Evolutionary conservation across 1,139 yeast genomes (phyloP).

Genomic region (Arxiozyma slooffiae): DNA sequence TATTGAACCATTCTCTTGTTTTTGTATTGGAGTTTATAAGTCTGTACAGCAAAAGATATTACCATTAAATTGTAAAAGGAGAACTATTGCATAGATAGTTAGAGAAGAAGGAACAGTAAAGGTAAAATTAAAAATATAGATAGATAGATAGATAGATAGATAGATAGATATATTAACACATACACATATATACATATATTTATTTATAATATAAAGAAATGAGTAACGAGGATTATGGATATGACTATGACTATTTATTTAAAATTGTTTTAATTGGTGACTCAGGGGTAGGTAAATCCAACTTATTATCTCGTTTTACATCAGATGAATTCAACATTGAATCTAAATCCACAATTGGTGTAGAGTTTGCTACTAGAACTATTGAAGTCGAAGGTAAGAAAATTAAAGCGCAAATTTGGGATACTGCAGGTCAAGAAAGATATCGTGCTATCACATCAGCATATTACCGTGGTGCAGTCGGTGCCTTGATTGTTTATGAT

Average conservation of each 20-base stretch:
- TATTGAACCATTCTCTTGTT: too few relatives aligned
- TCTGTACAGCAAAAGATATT: too few relatives aligned
- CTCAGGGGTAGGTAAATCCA: conserved; percentile 95
- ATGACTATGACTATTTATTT: conserved; percentile 92
- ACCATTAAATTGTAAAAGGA: background rate
- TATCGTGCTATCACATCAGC: conserved; percentile 97
- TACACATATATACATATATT: background rate
- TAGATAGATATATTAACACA: background rate
- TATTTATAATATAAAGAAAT: conserved; percentile 6
- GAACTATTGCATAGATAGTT: too few relatives aligned
- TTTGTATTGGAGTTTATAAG: too few relatives aligned
- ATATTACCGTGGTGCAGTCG: conserved; percentile 95
- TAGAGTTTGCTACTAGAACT: conserved; percentile 95
- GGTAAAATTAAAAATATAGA: too few relatives aligned
- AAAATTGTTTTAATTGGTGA: conserved; percentile 96
- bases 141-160: background rate
- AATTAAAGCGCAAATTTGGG: conserved; percentile 98
- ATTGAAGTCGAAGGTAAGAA: conserved; percentile 90
- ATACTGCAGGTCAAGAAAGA: conserved; percentile 98
- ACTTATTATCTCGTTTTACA: conserved; percentile 84
- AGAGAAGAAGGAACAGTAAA: background rate
- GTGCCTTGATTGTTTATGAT: conserved; percentile 92
- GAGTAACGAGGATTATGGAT: conserved; percentile 61
- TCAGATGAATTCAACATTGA: conserved; percentile 92
- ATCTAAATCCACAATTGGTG: conserved; percentile 92